A percentile compares a stretch with the other conserved stretches of the same genome.
phyloP scores from a whole-genome alignment of 2,329 filamentous ascomycete species.

The Tolypocladium endophyticum region DNA sequence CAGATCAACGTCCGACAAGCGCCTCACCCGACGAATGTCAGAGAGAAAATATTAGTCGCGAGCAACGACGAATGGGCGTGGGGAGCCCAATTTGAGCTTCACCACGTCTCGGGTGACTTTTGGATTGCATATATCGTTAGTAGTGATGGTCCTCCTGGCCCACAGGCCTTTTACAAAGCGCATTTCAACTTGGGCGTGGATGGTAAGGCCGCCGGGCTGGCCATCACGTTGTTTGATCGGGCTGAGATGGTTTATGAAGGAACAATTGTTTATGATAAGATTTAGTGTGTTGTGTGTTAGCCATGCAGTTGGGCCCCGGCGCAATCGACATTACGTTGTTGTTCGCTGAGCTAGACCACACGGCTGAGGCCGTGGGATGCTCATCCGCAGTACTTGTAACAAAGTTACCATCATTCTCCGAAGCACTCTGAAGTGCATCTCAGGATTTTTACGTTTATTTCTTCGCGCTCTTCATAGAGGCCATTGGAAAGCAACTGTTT shows the following conservation, averaged over 20 bases:
- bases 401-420: no score
- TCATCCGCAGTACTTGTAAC: no score
- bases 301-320: no score
- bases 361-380: no score
- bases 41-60: constrained; percentile 11
- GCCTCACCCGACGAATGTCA: constrained; percentile 2
- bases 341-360: no score
- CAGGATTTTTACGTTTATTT: no score
- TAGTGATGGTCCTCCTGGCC: not conserved
- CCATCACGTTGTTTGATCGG: not conserved
- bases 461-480: no score
- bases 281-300: no score
- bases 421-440: no score
- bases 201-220: not conserved
- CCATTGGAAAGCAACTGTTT: no score
- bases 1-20: constrained; percentile 8
- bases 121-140: constrained; percentile 11
- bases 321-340: no score
- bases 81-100: constrained; percentile 8
- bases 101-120: constrained; percentile 16
- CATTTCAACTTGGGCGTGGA: constrained; percentile 5
- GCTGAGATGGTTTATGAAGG: constrained; percentile 1
- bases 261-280: not conserved
- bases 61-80: constrained; percentile 11
- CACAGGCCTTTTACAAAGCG: not conserved